Conservation (phyloP, 1,284 basidiomycete genomes). For the Xerocomus nothofagi region DNA sequence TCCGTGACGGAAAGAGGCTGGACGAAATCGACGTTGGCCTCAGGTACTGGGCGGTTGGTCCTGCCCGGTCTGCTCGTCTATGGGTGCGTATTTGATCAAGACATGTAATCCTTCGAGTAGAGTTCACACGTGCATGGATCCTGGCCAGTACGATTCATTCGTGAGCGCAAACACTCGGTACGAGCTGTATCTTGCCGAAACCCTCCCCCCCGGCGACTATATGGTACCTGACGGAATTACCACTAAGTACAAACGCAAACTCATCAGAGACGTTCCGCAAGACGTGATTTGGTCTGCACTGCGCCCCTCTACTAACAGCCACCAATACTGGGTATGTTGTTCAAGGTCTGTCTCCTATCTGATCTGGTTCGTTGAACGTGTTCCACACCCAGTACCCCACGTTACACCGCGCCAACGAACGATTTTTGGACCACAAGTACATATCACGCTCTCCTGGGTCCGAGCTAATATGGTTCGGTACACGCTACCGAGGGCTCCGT, state of each 20-base stretch:
- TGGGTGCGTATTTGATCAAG: constrained; percentile 17
- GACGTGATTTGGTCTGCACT: constrained; percentile 17
- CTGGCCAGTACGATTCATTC: constrained; percentile 15
- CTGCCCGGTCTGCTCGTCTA: not conserved
- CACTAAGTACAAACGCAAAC: not conserved
- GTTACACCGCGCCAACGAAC: constrained; percentile 9
- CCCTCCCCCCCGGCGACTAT: constrained; percentile 8
- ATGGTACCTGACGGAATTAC: constrained; percentile 1
- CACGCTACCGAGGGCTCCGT: constrained; percentile 13
- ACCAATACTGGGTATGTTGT: constrained; percentile 12
- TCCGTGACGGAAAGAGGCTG: not conserved
- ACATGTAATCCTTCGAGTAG: not conserved
- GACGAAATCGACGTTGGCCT: constrained; percentile 1
- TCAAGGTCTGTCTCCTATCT: not conserved
- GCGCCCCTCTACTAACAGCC: constrained; percentile 6
- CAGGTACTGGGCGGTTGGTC: constrained; percentile 12
- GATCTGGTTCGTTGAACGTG: not conserved
- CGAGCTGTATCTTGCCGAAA: constrained; percentile 14
- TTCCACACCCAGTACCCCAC: constrained; percentile 10
- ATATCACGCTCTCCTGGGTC: constrained; percentile 25
- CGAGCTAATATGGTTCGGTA: constrained; percentile 26
- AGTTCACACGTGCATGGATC: not conserved
- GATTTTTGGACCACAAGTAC: constrained; percentile 19
- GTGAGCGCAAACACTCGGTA: constrained; percentile 15
- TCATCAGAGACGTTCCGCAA: constrained; percentile 16